Evolutionary conservation across 75 land plant species (phyloP).

Genomic region (Larix kaempferi): DNA sequence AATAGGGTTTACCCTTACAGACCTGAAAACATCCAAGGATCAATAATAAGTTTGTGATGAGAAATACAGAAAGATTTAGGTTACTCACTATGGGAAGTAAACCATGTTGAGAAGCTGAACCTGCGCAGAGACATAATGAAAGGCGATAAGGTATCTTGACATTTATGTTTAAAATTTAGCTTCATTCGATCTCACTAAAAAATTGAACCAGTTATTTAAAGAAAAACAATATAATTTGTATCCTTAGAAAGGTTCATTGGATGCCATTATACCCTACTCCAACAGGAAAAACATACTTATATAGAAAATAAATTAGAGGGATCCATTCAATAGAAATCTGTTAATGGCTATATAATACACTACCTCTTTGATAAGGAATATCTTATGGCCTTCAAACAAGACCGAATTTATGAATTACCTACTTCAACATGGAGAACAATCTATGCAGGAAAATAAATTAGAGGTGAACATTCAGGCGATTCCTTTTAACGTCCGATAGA

Average conservation of each 20-base stretch:
- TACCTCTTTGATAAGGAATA: too few species aligned
- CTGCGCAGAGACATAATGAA: not conserved
- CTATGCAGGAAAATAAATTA: too few species aligned
- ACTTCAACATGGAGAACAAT: too few species aligned
- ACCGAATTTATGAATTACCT: too few species aligned
- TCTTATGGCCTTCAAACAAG: too few species aligned
- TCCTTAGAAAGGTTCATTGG: not conserved
- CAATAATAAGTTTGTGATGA: not conserved
- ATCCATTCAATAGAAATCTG: too few species aligned
- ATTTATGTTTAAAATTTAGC: not conserved
- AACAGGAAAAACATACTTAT: not conserved
- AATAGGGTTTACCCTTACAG: not conserved
- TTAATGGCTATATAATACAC: too few species aligned
- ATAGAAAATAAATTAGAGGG: not conserved
- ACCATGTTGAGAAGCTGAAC: slow-evolving; percentile 6
- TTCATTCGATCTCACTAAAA: not conserved
- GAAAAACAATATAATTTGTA: not conserved
- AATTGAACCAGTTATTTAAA: not conserved
- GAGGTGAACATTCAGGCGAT: too few species aligned
- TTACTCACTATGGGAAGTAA: not conserved
- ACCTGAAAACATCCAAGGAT: too few species aligned
- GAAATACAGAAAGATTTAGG: not conserved
- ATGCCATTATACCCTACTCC: not conserved
- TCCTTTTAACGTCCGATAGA: too few species aligned
- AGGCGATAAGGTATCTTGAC: too few species aligned